A percentile compares a stretch with the other conserved stretches of the same genome.
Conservation (phyloP, 2,329 filamentous ascomycete genomes). For the Keithomyces neogunnii region DNA sequence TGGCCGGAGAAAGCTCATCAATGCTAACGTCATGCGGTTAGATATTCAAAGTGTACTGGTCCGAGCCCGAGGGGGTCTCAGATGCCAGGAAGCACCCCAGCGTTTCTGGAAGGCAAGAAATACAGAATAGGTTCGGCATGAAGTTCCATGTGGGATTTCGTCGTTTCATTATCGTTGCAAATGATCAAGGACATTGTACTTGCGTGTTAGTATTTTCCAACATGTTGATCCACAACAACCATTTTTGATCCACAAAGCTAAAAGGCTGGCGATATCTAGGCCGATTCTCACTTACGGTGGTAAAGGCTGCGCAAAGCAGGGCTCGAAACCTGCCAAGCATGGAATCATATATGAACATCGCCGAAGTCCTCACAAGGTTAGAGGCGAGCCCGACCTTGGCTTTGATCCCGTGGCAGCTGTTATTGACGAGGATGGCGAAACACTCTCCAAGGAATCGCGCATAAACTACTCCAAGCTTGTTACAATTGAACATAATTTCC, state of each 20-base stretch:
- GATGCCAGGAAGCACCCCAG: slow-evolving; percentile 19
- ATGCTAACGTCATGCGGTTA: slow-evolving; percentile 13
- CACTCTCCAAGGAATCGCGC: slow-evolving; percentile 40
- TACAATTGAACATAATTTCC: slow-evolving; percentile 49
- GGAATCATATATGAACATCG: slow-evolving; percentile 39
- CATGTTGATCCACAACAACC: not conserved
- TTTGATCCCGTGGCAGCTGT: slow-evolving; percentile 36
- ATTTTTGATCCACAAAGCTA: not conserved
- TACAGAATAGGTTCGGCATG: slow-evolving; percentile 25
- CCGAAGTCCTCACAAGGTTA: slow-evolving; percentile 22
- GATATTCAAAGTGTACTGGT: slow-evolving; percentile 50
- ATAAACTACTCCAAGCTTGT: slow-evolving; percentile 50
- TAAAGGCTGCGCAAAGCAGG: slow-evolving; percentile 43
- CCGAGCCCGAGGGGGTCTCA: slow-evolving; percentile 37
- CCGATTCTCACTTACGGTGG: slow-evolving; percentile 48
- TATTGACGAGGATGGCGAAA: slow-evolving; percentile 34
- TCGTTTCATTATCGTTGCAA: slow-evolving; percentile 46
- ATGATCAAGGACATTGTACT: slow-evolving; percentile 42
- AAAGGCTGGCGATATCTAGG: slow-evolving; percentile 20
- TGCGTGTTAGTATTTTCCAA: slow-evolving; percentile 38
- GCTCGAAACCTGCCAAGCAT: slow-evolving; percentile 43
- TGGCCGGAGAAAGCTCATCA: not conserved
- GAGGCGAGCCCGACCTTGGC: slow-evolving; percentile 38
- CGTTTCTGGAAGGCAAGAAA: slow-evolving; percentile 24
- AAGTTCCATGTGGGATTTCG: slow-evolving; percentile 41